These are phyloP conservation scores for Ceratobasidium sp. DNA, from an alignment of 1,284 basidiomycete species.

Conservation along the genomic window DNA sequence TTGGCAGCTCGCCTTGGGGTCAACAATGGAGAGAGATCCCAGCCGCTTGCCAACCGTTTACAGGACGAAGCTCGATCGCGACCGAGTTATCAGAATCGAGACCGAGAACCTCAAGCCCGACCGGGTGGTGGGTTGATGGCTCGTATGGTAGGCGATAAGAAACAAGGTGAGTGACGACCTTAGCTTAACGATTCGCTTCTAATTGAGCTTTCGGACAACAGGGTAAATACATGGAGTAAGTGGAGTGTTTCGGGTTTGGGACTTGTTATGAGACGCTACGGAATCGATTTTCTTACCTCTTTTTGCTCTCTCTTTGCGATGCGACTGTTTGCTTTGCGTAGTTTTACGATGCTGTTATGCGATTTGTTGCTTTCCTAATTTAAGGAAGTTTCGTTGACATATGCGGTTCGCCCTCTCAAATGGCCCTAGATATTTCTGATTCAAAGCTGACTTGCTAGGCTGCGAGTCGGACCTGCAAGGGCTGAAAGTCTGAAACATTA, in stretches of 20 bases:
- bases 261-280: not conserved
- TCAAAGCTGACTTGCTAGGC: too few species aligned
- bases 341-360: too few species aligned
- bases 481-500: too few species aligned
- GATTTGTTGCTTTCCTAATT: too few species aligned
- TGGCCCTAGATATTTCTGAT: too few species aligned
- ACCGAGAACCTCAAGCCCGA: not conserved
- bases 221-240: conserved; percentile 4
- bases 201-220: not conserved
- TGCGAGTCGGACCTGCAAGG: too few species aligned
- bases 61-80: not conserved
- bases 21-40: not conserved
- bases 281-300: too few species aligned
- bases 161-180: not conserved
- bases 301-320: too few species aligned
- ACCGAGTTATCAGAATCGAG: not conserved
- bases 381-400: too few species aligned
- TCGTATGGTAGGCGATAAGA: conserved; percentile 21
- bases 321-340: too few species aligned
- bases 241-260: not conserved
- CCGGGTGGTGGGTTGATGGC: conserved; percentile 19
- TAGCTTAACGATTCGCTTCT: not conserved
- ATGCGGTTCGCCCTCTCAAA: too few species aligned
- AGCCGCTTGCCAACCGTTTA: conserved; percentile 4
- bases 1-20: not conserved